A percentile compares a stretch with the other conserved stretches of the same genome.
Conservation (phyloP, 176 grass and related monocot species). For the Tuctoria greenei region DNA sequence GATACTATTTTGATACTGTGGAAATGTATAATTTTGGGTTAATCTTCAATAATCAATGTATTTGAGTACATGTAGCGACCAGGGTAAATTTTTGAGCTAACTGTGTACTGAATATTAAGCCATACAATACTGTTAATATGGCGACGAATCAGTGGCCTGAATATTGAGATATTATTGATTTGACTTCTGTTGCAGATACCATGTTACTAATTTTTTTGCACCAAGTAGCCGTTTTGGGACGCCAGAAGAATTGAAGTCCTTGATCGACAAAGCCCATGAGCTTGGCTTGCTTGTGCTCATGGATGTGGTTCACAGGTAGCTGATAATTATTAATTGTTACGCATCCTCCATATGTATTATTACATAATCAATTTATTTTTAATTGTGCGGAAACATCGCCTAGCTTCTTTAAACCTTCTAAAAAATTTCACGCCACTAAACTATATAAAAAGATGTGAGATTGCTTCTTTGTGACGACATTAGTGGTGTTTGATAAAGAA, state of each 20-base stretch:
- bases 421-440: conserved; percentile 2
- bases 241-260: conserved; percentile 92
- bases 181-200: conserved; percentile 67
- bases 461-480: background rate
- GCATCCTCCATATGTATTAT: background rate
- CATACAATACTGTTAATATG: conserved; percentile 19
- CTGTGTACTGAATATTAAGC: conserved; percentile 4
- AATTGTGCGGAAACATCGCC: conserved; percentile 2
- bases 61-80: background rate
- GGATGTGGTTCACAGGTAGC: conserved; percentile 98
- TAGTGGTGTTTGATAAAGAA: background rate
- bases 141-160: background rate
- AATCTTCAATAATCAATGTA: background rate
- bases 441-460: background rate
- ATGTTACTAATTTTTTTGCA: conserved; percentile 98
- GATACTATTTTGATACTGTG: conserved; percentile 4
- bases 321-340: conserved; percentile 17
- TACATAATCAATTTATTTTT: conserved; percentile 9
- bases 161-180: background rate
- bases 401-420: background rate
- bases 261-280: conserved; percentile 96
- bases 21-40: background rate
- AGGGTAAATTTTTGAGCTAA: conserved; percentile 7
- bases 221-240: conserved; percentile 98
- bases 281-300: conserved; percentile 91